These are phyloP conservation scores for Alternaria brassicicola DNA, from an alignment of 2,329 filamentous ascomycete species.

Conservation along the genomic window DNA sequence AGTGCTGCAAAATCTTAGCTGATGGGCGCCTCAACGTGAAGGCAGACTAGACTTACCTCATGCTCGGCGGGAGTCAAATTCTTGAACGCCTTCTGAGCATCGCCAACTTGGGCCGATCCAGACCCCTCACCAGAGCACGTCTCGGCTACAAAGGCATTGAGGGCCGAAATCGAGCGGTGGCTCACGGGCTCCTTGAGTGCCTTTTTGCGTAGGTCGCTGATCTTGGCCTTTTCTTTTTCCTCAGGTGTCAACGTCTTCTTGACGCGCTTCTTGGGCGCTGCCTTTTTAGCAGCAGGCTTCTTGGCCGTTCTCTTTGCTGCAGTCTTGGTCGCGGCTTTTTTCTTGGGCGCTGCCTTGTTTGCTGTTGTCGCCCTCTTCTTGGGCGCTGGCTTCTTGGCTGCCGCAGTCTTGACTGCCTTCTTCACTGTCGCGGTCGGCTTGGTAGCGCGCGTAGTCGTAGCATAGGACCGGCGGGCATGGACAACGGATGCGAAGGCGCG, in stretches of 20 bases:
- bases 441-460: conserved; percentile 39
- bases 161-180: conserved; percentile 17
- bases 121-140: background rate
- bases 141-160: conserved; percentile 38
- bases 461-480: conserved; percentile 40
- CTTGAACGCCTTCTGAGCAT: conserved; percentile 27
- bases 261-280: conserved; percentile 25
- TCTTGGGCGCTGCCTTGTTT: conserved; percentile 33
- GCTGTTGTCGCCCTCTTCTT: conserved; percentile 33
- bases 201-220: conserved; percentile 45
- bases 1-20: conserved; percentile 52
- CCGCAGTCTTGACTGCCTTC: conserved; percentile 33
- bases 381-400: conserved; percentile 32
- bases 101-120: conserved; percentile 12
- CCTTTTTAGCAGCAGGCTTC: conserved; percentile 29
- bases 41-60: conserved; percentile 36
- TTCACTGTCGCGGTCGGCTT: conserved; percentile 44
- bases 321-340: conserved; percentile 15
- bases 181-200: conserved; percentile 46
- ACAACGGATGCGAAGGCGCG: conserved; percentile 32
- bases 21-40: background rate
- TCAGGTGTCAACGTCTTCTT: conserved; percentile 38
- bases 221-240: conserved; percentile 35
- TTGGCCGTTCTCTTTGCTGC: conserved; percentile 22
- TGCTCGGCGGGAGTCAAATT: conserved; percentile 41